A percentile compares a stretch with the other conserved stretches of the same genome.
These are phyloP conservation scores for Phytophthora citrophthora DNA, from an alignment of 352 stramenopile species.

Conservation along the genomic window DNA sequence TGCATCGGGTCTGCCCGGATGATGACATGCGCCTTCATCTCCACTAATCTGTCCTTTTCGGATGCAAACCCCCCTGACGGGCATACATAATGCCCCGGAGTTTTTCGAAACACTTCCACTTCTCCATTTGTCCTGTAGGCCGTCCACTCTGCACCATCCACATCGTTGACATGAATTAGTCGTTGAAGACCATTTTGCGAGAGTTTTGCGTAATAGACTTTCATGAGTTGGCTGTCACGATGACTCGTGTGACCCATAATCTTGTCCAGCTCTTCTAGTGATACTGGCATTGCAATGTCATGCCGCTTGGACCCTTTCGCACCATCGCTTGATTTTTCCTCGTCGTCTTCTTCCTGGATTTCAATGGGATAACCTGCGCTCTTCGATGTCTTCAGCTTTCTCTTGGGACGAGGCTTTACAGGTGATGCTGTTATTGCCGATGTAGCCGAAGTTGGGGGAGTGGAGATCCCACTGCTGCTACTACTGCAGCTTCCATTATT, in stretches of 20 bases:
- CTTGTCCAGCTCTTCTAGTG: slow-evolving; percentile 57
- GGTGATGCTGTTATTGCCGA: slow-evolving; percentile 33
- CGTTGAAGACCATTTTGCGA: slow-evolving; percentile 63
- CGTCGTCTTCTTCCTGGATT: slow-evolving; percentile 42
- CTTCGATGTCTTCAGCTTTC: slow-evolving; percentile 67
- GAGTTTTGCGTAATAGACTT: slow-evolving; percentile 74
- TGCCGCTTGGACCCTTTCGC: slow-evolving; percentile 20
- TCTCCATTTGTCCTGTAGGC: slow-evolving; percentile 42
- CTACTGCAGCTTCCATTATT: slow-evolving; percentile 29
- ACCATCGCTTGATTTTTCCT: slow-evolving; percentile 25
- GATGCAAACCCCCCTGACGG: slow-evolving; percentile 30
- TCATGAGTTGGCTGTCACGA: slow-evolving; percentile 76
- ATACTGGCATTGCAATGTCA: slow-evolving; percentile 36
- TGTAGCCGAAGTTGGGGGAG: slow-evolving; percentile 29
- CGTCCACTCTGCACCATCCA: slow-evolving; percentile 48
- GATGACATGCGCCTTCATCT: slow-evolving; percentile 74
- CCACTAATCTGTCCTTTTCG: slow-evolving; percentile 62
- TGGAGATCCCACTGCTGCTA: slow-evolving; percentile 28
- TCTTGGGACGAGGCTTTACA: slow-evolving; percentile 33
- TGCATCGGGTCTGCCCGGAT: slow-evolving; percentile 49
- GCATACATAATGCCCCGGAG: slow-evolving; percentile 37
- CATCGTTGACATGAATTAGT: slow-evolving; percentile 51
- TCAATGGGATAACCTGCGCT: slow-evolving; percentile 33
- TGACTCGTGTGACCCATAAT: slow-evolving; percentile 68
- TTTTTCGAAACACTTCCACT: slow-evolving; percentile 51